Base-by-base conservation (phyloP, 768 basidiomycete genomes). In the Trametes maxima region DNA sequence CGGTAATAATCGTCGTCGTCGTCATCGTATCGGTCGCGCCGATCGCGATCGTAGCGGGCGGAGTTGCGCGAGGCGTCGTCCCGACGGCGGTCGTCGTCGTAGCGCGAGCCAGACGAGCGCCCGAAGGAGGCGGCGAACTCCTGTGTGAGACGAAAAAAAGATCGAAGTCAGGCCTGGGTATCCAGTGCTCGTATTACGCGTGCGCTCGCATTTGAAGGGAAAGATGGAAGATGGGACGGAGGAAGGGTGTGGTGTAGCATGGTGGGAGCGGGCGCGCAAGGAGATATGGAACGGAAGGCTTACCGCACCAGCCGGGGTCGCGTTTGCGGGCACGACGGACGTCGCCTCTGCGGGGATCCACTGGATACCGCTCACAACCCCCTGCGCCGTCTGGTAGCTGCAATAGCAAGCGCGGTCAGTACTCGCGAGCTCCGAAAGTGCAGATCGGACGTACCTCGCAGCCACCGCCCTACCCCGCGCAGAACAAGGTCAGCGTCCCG, bases 331-430 rank as follows among this genome's bases (percentile, higher is more conserved):
- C 48, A 85, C 65, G 46, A 86, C 79, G 44, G 80, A 76, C 0
- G 86, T 87, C 0, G 86, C 79, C 66, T 92, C 90, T n/a, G 82
- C 84, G 19, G 89, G 88, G 25, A 90, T 83, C 74, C 81, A 83
- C 59, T 83, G 82, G 54, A 83, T 83, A 14, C 90, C 90, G 58
- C 75, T 80, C 35, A 92, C 84, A 25, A 89, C 65, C 7, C 89
- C 90, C 66, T 78, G 80, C 11, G 85, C 75, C 0, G 89, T 91
- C 67, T 87, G 85, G 75, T 92, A 92, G 68, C 90, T 92, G 57
- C 39, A 25, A n/a, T 14, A 43, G n/a, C 33, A 16, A 28, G 8
- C 5, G 10, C 3, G 17, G 24, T 59, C 16, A 43, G 13, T 33
- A 43, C 47, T 14, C n/a, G n/a, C n/a, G n/a, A 40, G 45, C 25